Evolutionary conservation across 139 green algal species (phyloP), one percentile per base, ranked within the genome.

Genomic region (Picochlorum sp.): DNA sequence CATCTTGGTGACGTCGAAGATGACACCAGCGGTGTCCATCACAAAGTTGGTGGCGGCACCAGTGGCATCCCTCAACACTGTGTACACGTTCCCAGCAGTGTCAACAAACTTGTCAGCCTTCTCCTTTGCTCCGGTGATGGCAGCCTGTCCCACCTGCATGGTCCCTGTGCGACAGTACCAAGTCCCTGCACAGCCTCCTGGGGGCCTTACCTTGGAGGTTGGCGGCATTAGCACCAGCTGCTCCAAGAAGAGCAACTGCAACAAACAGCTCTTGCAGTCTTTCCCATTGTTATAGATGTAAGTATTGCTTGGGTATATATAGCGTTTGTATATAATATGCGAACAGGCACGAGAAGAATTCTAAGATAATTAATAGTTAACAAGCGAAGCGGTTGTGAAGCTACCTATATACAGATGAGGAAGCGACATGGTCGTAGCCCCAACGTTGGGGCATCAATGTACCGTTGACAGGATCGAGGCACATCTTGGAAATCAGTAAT

Each of bases 1-100:
- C n/a, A 30, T 65, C 15, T 49, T 30, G 58, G 23, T 52, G 23
- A 30, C 58, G 37, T 49, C 58, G 23, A 18, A 28, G 11, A 65
- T 65, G 6, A 24, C 21, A 28, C 58, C 23, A 23, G 58, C 58
- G n/a, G 15, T 30, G 26, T 51, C 6, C 20, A 49, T 26, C 23
- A 52, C 44, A 52, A 30, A 30, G 20, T 30, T 24, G 41, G 23
- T 30, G 58, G 58, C 23, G 5, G 21, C 58, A 20, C 21, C 58
- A 14, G 58, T 14, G 56, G 58, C 23, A 30, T 65, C 23, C 4
- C 18, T 32, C 20, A 65, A 15, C 20, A 32, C 21, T 0, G 13
- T 30, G 20, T 49, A 26, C 7, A 52, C 58, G 1, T 52, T 59
- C 8, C 51, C 51, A 7, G 21, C 51, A 59, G 51, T 18, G 23